Percentiles rank a stretch among this genome's conserved stretches.
phyloP scores from a whole-genome alignment of 2,329 filamentous ascomycete species.

The Stachybotrys chlorohalonatus region DNA sequence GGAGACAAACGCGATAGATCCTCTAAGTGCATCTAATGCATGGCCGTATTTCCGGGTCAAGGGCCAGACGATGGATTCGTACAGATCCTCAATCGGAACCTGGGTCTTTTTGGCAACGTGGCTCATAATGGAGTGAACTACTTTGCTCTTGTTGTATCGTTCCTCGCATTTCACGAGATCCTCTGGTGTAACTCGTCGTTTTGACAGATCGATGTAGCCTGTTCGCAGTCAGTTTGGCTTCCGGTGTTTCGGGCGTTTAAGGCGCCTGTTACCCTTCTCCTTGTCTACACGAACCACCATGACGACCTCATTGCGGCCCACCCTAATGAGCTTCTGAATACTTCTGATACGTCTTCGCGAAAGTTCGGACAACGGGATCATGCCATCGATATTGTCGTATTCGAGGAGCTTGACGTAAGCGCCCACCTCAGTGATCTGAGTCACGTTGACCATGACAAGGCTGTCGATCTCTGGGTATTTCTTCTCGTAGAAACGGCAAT shows the following conservation, averaged over 20 bases:
- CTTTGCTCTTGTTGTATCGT: conserved; percentile 99
- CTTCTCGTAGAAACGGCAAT: conserved; percentile 96
- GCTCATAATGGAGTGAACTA: conserved; percentile 97
- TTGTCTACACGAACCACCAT: conserved; percentile 98
- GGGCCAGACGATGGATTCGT: conserved; percentile 93
- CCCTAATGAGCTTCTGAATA: conserved; percentile 98
- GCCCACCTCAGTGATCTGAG: conserved; percentile 99
- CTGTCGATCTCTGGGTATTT: conserved; percentile 93
- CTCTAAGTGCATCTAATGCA: conserved; percentile 95
- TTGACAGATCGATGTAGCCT: conserved; percentile 95
- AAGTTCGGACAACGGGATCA: conserved; percentile 97
- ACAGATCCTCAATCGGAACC: conserved; percentile 87
- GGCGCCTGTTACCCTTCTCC: conserved; percentile 66
- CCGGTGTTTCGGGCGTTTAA: conserved; percentile 1
- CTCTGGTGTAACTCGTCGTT: conserved; percentile 94
- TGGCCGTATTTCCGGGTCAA: conserved; percentile 97
- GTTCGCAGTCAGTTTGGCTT: conserved; percentile 11
- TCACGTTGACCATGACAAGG: conserved; percentile 99
- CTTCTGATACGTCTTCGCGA: conserved; percentile 95
- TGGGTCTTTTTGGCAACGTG: conserved; percentile 97
- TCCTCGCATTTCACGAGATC: conserved; percentile 98
- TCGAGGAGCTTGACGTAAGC: conserved; percentile 99
- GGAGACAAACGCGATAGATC: conserved; percentile 78
- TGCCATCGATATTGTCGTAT: conserved; percentile 99
- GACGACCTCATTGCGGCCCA: conserved; percentile 96